Percentiles rank a stretch among this genome's conserved stretches.
Conservation (phyloP, 495 filamentous ascomycete species). For the Tuber aestivum region DNA sequence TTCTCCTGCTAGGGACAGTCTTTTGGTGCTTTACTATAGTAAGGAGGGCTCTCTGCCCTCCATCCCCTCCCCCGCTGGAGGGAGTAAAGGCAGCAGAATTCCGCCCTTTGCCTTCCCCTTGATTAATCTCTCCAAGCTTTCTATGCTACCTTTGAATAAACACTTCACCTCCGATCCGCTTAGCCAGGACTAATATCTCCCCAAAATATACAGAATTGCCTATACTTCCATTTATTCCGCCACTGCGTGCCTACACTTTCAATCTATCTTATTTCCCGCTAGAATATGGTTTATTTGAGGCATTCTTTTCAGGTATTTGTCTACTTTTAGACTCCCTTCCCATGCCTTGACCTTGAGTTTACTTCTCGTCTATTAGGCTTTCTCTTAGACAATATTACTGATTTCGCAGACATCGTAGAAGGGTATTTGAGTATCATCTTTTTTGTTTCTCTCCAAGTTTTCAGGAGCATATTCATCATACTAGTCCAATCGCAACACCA, state of each 20-base stretch:
- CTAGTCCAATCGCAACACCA: too few relatives aligned
- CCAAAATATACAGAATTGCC: too few relatives aligned
- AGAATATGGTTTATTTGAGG: slow-evolving; percentile 60
- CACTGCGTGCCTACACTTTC: slow-evolving; percentile 45
- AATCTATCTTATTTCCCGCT: slow-evolving; percentile 56
- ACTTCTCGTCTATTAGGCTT: slow-evolving; percentile 54
- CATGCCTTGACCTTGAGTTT: slow-evolving; percentile 52
- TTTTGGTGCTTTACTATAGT: slow-evolving; percentile 49
- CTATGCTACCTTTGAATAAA: slow-evolving; percentile 47
- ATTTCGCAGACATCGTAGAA: slow-evolving; percentile 53
- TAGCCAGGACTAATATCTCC: too few relatives aligned
- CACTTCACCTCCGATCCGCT: slow-evolving; percentile 40
- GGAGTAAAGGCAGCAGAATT: too few relatives aligned
- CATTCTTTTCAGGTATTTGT: slow-evolving; percentile 60
- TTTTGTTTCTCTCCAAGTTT: too few relatives aligned
- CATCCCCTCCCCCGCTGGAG: too few relatives aligned
- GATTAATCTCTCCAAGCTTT: slow-evolving; percentile 55
- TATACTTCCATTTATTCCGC: slow-evolving; percentile 43
- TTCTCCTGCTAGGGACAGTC: slow-evolving; percentile 53
- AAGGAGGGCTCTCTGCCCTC: too few relatives aligned
- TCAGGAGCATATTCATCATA: too few relatives aligned
- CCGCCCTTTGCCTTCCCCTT: slow-evolving; percentile 49
- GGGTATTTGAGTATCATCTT: too few relatives aligned
- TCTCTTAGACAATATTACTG: slow-evolving; percentile 58
- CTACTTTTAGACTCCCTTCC: slow-evolving; percentile 56